A percentile compares a stretch with the other conserved stretches of the same genome.
Conservation (phyloP, 345 rosid species). For the Linum lewisii region DNA sequence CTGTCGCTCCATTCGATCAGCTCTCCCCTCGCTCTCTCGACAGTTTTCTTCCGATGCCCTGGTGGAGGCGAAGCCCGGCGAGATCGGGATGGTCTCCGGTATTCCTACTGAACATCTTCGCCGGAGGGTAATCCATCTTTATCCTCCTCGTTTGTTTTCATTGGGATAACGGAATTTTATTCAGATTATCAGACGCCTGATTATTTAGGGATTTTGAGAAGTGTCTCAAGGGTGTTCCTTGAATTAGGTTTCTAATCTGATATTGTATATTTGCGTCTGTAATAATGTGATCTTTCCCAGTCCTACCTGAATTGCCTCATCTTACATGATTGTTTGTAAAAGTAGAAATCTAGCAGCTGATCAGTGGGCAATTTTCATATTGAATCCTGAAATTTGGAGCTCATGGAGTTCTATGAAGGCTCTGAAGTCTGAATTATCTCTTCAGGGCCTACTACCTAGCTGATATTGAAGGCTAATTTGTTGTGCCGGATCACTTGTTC, state of each 20-base stretch:
- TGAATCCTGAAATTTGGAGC: too few relatives aligned
- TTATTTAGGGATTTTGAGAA: neutral
- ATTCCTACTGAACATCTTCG: conserved; percentile 83
- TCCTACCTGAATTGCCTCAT: neutral
- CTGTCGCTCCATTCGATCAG: neutral
- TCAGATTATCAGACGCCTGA: neutral
- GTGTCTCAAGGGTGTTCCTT: neutral
- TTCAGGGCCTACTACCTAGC: too few relatives aligned
- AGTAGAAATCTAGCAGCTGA: too few relatives aligned
- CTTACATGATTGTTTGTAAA: too few relatives aligned
- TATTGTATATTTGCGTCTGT: neutral
- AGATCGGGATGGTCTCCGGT: conserved; percentile 84
- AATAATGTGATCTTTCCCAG: neutral
- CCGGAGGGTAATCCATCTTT: conserved; percentile 32
- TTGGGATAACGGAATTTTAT: neutral
- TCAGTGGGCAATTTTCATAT: too few relatives aligned
- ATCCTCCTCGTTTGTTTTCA: too few relatives aligned
- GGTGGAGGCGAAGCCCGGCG: conserved; percentile 68
- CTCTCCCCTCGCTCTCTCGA: conserved; percentile 10
- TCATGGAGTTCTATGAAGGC: too few relatives aligned
- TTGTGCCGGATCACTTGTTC: neutral
- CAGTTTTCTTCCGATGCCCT: conserved; percentile 41
- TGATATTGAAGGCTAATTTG: too few relatives aligned
- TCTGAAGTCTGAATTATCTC: too few relatives aligned
- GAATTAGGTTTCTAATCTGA: neutral